These are phyloP conservation scores for Globisporangium echinulatum DNA, from an alignment of 352 stramenopile genomes.

Conservation along the genomic window DNA sequence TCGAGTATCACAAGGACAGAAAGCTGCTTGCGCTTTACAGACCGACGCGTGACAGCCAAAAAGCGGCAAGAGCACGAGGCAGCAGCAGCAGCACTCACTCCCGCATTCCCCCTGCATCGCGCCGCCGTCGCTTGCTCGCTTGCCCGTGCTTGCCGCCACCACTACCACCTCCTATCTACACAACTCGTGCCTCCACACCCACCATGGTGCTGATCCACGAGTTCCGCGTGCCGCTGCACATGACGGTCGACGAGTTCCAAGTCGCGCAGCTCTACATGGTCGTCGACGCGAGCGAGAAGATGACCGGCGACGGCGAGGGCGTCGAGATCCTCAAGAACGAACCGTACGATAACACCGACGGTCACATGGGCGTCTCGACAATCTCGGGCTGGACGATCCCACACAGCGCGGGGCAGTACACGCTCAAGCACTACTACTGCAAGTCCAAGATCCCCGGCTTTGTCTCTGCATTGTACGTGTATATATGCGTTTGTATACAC, in stretches of 20 bases:
- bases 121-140: background rate
- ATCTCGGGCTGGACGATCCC: slow-evolving; percentile 74
- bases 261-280: slow-evolving; percentile 86
- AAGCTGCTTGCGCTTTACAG: too few species aligned
- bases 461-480: slow-evolving; percentile 67
- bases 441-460: slow-evolving; percentile 80
- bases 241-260: slow-evolving; percentile 84
- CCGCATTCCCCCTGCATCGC: background rate
- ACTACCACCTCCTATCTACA: background rate
- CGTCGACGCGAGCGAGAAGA: slow-evolving; percentile 78
- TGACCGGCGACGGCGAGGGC: slow-evolving; percentile 76
- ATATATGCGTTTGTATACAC: background rate
- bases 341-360: slow-evolving; percentile 65
- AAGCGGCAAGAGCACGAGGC: background rate
- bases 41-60: background rate
- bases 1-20: too few species aligned
- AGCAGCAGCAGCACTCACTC: background rate
- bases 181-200: background rate
- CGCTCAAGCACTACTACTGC: slow-evolving; percentile 86
- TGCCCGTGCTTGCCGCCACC: background rate
- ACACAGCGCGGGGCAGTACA: slow-evolving; percentile 81
- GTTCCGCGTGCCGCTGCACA: slow-evolving; percentile 83
- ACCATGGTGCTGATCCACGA: slow-evolving; percentile 81
- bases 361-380: slow-evolving; percentile 61
- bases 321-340: slow-evolving; percentile 84